These are phyloP conservation scores for Lactarius akahatsu DNA, from an alignment of 768 basidiomycete species.

Conservation along the genomic window DNA sequence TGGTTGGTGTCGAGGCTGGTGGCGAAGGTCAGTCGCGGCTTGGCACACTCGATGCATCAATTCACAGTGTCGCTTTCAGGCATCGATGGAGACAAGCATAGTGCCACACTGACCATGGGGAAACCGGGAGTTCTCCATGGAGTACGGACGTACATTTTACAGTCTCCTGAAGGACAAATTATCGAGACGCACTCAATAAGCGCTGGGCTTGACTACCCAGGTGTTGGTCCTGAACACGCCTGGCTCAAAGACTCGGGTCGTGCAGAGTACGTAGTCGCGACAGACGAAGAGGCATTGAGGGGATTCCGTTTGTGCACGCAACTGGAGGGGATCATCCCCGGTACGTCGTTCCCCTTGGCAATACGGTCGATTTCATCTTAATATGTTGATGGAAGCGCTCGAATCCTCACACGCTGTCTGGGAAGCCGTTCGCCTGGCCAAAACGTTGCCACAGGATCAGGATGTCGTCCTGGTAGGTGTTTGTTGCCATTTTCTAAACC, in stretches of 20 bases:
- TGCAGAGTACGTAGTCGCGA: slow-evolving; percentile 91
- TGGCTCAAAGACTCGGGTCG: slow-evolving; percentile 94
- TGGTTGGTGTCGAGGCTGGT: slow-evolving; percentile 96
- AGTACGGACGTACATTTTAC: slow-evolving; percentile 92
- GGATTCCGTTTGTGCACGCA: slow-evolving; percentile 93
- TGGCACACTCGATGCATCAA: not conserved
- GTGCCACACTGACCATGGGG: slow-evolving; percentile 90
- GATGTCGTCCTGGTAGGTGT: slow-evolving; percentile 86
- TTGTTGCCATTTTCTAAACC: not conserved
- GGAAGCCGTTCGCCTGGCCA: slow-evolving; percentile 84
- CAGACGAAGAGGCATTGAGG: slow-evolving; percentile 89
- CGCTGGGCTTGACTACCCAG: slow-evolving; percentile 94
- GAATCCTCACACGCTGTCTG: slow-evolving; percentile 97
- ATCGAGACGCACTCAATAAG: slow-evolving; percentile 97
- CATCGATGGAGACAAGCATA: slow-evolving; percentile 80
- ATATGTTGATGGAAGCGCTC: slow-evolving; percentile 54
- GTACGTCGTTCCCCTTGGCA: slow-evolving; percentile 40
- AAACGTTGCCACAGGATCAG: slow-evolving; percentile 75
- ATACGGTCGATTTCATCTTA: slow-evolving; percentile 15
- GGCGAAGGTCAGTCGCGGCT: slow-evolving; percentile 70
- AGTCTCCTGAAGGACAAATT: slow-evolving; percentile 87
- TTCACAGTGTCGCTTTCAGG: slow-evolving; percentile 43
- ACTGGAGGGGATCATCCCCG: slow-evolving; percentile 95
- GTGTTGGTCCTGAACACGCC: slow-evolving; percentile 97
- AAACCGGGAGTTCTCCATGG: slow-evolving; percentile 95